Evolutionary conservation across 1,284 basidiomycete genomes (phyloP), one percentile per base, ranked within the genome.

Genomic region (Apiotrichum mycotoxinovorans): DNA sequence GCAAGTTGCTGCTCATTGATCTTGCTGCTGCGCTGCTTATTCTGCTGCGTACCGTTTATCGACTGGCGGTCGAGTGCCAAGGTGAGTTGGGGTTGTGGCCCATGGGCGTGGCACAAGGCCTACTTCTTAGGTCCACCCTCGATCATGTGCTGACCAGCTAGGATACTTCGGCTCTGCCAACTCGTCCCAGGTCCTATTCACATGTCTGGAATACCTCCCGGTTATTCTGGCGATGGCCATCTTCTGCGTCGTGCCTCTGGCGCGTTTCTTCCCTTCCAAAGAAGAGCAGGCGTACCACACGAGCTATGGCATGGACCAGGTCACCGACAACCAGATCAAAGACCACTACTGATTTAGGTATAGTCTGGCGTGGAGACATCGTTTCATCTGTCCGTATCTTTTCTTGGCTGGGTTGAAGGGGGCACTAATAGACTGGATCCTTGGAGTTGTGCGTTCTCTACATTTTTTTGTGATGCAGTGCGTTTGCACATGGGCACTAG

Each of bases 1-100:
- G 47, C 17, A 42, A 33, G 11, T 18, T 57, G 22, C 43, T 61
- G 11, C 26, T 41, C 27, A 43, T 57, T 18, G 49, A 57, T 45
- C 51, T 54, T 7, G 53, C 43, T 27, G 41, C 56, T 2, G 42
- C 49, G 35, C 30, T 63, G 26, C 27, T 48, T 18, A 66, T 79
- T 48, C 68, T 76, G 26, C 60, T 77, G 2, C 66, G 78, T 9
- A 80, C 78, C 1, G 59, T 73, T 1, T 80, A 73, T 62, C 69
- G 79, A 46, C 66, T 79, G 20, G 77, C 77, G 15, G 79, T 79
- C 58, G 76, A 77, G 22, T 77, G 71, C 14, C 69, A 78, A 57
- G 75, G 74, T 71, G 52, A 52, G 68, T 65, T 12, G 15, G 20
- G 11, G 14, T 3, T 7, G 23, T 15, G 37, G n/a, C n/a, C 37